Evolutionary conservation across 2,329 filamentous ascomycete species (phyloP), one percentile per base, ranked within the genome.

Genomic region (Fusarium incarnatum): DNA sequence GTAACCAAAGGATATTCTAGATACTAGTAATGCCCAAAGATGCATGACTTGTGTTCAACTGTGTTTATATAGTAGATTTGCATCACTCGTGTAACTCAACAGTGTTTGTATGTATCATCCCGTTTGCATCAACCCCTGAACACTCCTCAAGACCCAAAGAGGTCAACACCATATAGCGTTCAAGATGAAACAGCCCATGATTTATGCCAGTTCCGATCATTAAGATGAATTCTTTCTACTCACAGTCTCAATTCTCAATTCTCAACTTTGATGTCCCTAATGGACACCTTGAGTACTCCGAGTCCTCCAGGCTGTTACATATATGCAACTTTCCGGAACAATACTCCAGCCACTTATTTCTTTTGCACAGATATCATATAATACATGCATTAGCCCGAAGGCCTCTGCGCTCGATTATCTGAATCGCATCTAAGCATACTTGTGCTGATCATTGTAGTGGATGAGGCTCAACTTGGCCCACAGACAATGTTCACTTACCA

Each of bases 401-500:
- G 27, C 13, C 30, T 45, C 16, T 32, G 40, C n/a, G 25, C 12
- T 34, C 44, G 23, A 22, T 15, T 23, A 40, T 34, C 18, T 32
- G 13, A 40, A 27, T 46, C 13, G n/a, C n/a, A 34, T 15, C n/a
- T 16, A 37, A 30, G n/a, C 23, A 49, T 49, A 56, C 15, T 42
- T 30, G 20, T 41, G 12, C 15, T 37, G n/a, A n/a, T 34, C 28
- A 5, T 12, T 37, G 20, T 28, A 20, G 12, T 30, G 32, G 23
- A 53, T 69, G 66, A 66, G 66, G 66, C 66, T 70, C 66, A 68
- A 56, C 41, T n/a, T 6, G 23, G 47, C 13, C 32, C 60, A 48
- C 49, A 49, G 13, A 32, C 27, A 28, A 41, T 49, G 45, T 41
- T 41, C 55, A 40, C 18, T 27, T 44, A 40, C 57, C 59, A 58